A percentile compares a stretch with the other conserved stretches of the same genome.
phyloP scores from a whole-genome alignment of 352 stramenopile species.

The Phytophthora cryptogea region DNA sequence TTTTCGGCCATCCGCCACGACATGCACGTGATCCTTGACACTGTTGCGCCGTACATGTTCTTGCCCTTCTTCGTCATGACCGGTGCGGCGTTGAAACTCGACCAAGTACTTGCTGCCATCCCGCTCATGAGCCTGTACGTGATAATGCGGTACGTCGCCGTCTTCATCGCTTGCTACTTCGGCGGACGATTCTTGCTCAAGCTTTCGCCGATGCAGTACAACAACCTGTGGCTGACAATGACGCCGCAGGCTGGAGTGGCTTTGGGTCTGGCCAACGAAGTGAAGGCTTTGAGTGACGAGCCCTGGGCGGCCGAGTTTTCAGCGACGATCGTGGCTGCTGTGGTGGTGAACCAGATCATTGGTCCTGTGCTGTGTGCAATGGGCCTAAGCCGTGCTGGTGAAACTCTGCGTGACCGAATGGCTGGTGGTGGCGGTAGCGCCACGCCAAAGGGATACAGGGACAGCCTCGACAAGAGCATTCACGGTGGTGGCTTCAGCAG shows the following conservation, averaged over 20 bases:
- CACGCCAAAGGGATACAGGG: conserved; percentile 7
- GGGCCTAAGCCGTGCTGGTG: conserved; percentile 52
- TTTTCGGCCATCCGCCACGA: conserved; percentile 62
- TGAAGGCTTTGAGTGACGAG: conserved; percentile 58
- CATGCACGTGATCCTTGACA: conserved; percentile 78
- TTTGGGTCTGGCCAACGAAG: conserved; percentile 62
- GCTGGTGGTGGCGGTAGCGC: conserved; percentile 1
- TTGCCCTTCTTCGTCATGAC: conserved; percentile 81
- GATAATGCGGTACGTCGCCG: conserved; percentile 54
- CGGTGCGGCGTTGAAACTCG: conserved; percentile 61
- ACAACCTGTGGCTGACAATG: conserved; percentile 74
- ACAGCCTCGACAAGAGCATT: conserved; percentile 15
- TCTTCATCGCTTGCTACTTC: conserved; percentile 69
- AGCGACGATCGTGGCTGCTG: conserved; percentile 64
- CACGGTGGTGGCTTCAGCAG: conserved; percentile 4
- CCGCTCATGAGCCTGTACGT: conserved; percentile 72
- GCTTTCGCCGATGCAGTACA: conserved; percentile 60
- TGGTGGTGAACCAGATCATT: conserved; percentile 76
- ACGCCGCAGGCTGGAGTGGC: conserved; percentile 38
- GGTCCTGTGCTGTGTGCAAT: conserved; percentile 62
- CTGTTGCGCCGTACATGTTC: conserved; percentile 68
- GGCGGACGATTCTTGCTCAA: conserved; percentile 62
- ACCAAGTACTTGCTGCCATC: conserved; percentile 61
- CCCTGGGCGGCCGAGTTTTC: conserved; percentile 62
- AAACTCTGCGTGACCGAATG: conserved; percentile 41